Percentiles rank a stretch among this genome's conserved stretches.
Conservation (phyloP, 1,284 basidiomycete species). For the Ustilago loliicola region DNA sequence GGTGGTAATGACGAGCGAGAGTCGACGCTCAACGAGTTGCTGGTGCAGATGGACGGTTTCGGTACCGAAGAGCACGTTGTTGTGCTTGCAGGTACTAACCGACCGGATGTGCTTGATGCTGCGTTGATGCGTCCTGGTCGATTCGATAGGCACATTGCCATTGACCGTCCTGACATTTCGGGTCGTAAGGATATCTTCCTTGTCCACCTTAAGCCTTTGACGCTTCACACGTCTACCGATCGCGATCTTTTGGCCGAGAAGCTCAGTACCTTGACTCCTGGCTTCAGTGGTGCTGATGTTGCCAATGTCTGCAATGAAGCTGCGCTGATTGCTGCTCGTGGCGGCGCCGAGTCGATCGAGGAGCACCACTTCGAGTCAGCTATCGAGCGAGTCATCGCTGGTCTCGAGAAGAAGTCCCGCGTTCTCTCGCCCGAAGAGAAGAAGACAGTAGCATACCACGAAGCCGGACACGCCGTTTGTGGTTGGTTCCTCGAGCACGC, state of each 20-base stretch:
- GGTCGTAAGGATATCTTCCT: slow-evolving; percentile 94
- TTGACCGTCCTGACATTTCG: slow-evolving; percentile 93
- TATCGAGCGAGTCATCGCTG: slow-evolving; percentile 97
- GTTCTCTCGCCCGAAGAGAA: slow-evolving; percentile 96
- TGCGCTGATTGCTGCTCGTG: slow-evolving; percentile 92
- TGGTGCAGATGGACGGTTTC: slow-evolving; percentile 99
- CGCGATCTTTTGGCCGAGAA: slow-evolving; percentile 75
- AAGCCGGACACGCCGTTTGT: slow-evolving; percentile 97
- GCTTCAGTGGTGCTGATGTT: slow-evolving; percentile 98
- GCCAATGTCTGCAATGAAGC: slow-evolving; percentile 99
- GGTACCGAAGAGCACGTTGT: slow-evolving; percentile 95
- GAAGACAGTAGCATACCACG: slow-evolving; percentile 98
- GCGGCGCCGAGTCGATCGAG: slow-evolving; percentile 82
- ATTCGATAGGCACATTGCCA: slow-evolving; percentile 96
- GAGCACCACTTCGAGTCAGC: slow-evolving; percentile 94
- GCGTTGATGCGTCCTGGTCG: slow-evolving; percentile 96
- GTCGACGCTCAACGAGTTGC: slow-evolving; percentile 94
- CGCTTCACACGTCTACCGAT: slow-evolving; percentile 58
- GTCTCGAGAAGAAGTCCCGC: slow-evolving; percentile 93
- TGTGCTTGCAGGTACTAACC: slow-evolving; percentile 95
- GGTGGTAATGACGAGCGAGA: slow-evolving; percentile 99
- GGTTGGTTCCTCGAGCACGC: slow-evolving; percentile 99
- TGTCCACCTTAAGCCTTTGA: slow-evolving; percentile 90
- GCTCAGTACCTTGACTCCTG: slow-evolving; percentile 93
- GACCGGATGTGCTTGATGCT: slow-evolving; percentile 93